Base-by-base conservation (phyloP, 495 filamentous ascomycete genomes). In the Xylona heveae region DNA sequence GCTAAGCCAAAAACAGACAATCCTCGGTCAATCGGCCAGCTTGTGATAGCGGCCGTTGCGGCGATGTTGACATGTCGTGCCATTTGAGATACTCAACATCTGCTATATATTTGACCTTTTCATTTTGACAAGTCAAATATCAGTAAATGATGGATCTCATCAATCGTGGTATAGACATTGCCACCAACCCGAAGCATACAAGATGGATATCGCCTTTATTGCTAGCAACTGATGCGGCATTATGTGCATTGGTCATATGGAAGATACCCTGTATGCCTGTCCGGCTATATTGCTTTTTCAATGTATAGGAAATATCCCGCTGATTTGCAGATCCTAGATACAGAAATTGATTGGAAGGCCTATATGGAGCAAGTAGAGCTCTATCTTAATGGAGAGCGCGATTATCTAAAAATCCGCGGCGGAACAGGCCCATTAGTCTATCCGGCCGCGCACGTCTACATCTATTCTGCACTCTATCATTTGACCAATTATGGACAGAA, bases 271-370 rank as follows among this genome's bases (percentile, higher is more conserved):
- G 85, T 94, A 59, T 56, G 74, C 20, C 24, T n/a, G n/a, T n/a
- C n/a, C n/a, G 37, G 7, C 12, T 39, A 35, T 18, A 25, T 19
- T 5, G 16, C 24, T 29, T 17, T 15, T 8, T 24, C 20, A 21
- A 14, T 22, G 19, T n/a, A 21, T 8, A 16, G 8, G n/a, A 29
- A 27, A 18, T n/a, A 27, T 16, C 10, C n/a, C 18, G 24, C 3
- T 26, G 37, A 32, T 12, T 25, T 41, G 13, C 30, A 16, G 21
- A 9, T 19, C 14, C 33, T 43, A 95, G 88, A 97, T 50, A 97
- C 88, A 26, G 88, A 97, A 49, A 97, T 97, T 45, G 88, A 97
- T 53, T 97, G 88, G 88, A 64, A 59, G 32, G 81, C 85, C 1
- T 97, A 97, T 51, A 95, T 95, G 84, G 64, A 93, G 42, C 88